phyloP scores from a whole-genome alignment of 2,329 filamentous ascomycete genomes.

The Exophiala lecanii-corni region DNA sequence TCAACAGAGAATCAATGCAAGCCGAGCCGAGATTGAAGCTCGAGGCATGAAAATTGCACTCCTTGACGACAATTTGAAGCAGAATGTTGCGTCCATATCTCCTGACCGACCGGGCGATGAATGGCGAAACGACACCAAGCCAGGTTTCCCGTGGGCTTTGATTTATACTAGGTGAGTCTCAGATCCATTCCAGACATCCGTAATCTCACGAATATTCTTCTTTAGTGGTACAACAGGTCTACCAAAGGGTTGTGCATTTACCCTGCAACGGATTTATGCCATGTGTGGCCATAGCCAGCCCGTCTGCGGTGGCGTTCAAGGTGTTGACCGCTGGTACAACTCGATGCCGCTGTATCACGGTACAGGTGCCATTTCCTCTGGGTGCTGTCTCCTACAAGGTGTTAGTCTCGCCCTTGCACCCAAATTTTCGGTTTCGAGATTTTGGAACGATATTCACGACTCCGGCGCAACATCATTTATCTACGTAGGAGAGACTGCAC shows the following conservation, averaged over 20 bases:
- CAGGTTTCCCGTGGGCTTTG: constrained; percentile 32
- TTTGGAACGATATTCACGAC: constrained; percentile 29
- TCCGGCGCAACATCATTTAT: constrained; percentile 55
- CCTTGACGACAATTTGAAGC: constrained; percentile 47
- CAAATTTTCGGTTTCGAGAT: constrained; percentile 29
- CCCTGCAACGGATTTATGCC: background rate
- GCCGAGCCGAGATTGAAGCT: constrained; percentile 43
- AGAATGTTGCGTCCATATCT: constrained; percentile 45
- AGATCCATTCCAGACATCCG: too few relatives aligned
- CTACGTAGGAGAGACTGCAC: constrained; percentile 46
- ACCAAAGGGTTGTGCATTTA: constrained; percentile 59
- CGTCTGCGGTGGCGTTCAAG: constrained; percentile 25
- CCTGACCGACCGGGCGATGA: constrained; percentile 52
- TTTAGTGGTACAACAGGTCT: constrained; percentile 65
- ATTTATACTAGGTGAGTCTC: constrained; percentile 61
- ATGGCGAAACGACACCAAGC: constrained; percentile 29
- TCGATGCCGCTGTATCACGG: constrained; percentile 77
- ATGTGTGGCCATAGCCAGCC: constrained; percentile 33
- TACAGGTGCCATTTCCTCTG: constrained; percentile 59
- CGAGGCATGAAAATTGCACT: constrained; percentile 54
- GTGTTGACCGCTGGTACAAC: constrained; percentile 63
- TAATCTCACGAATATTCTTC: too few relatives aligned
- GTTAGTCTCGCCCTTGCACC: constrained; percentile 38
- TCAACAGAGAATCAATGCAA: constrained; percentile 53
- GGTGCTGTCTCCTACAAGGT: constrained; percentile 52